Conservation (phyloP, 106 monocot genomes). For the Posidonia australis region DNA sequence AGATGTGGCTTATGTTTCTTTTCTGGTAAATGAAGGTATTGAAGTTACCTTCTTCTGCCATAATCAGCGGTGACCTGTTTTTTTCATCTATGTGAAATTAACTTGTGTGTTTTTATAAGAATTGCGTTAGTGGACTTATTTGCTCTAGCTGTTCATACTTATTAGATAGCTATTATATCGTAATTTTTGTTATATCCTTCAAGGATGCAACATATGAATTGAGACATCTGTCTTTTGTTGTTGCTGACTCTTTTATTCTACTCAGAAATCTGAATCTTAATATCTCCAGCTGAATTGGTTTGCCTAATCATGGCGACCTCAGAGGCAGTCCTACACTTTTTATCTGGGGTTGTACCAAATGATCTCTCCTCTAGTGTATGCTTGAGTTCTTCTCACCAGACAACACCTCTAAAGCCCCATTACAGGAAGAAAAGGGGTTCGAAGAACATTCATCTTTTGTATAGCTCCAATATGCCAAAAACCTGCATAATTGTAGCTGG, state of each 20-base stretch:
- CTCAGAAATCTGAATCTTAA: not conserved
- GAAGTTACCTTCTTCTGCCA: no score
- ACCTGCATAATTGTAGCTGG: constrained; percentile 4
- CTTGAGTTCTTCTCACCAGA: constrained; percentile 7
- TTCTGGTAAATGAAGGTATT: no score
- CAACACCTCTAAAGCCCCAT: constrained; percentile 1
- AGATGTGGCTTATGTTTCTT: no score
- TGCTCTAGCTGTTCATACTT: no score
- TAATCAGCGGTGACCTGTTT: no score
- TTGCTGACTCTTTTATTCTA: not conserved
- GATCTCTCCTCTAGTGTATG: constrained; percentile 8
- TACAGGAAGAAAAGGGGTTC: constrained; percentile 14
- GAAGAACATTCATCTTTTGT: not conserved
- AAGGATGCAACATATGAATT: not conserved
- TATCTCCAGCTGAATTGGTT: not conserved
- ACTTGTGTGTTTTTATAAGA: no score
- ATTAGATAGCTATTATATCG: no score
- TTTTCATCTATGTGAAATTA: no score
- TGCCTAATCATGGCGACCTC: not conserved
- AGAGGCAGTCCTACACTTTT: constrained; percentile 5
- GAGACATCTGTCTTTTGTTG: not conserved
- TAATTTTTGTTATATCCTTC: no score
- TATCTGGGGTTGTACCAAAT: constrained; percentile 12
- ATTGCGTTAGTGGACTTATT: no score
- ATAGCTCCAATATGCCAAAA: constrained; percentile 2